Evolutionary conservation across 2,329 filamentous ascomycete species (phyloP), one percentile per base, ranked within the genome.

Genomic region (Fusarium sp.): DNA sequence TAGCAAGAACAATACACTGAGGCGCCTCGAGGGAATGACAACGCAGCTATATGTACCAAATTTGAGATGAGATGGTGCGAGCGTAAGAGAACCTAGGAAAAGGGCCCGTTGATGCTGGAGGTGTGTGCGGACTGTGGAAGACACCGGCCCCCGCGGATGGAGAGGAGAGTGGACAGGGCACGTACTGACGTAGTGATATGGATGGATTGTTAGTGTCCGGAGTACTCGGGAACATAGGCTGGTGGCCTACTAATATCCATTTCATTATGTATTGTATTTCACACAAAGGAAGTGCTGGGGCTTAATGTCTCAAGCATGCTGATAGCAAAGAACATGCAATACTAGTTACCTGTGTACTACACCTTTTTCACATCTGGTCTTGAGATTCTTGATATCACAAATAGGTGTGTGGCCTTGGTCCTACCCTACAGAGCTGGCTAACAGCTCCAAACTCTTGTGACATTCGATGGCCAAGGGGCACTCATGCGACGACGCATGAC

Each of bases 121-220:
- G 57, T 41, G 49, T 47, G 68, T 73, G 71, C 66, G 68, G 68
- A 67, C 67, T 60, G 64, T 66, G 69, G 9, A 36, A 61, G 59
- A 62, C 39, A 40, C 48, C 62, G 56, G 58, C 47, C 51, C 58
- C 66, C 53, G 69, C 63, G 68, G 48, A 65, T 67, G 59, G 47
- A 54, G 11, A 31, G 14, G 31, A 33, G 17, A 33, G 53, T 66
- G 55, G 56, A 58, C 54, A 46, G 56, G 50, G 62, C 54, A 63
- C 46, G 37, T 59, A 59, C 39, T 58, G 53, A 60, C 43, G 66
- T 54, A 64, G 31, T 59, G 47, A n/a, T 29, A 46, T n/a, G n/a
- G n/a, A n/a, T n/a, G n/a, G n/a, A n/a, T 23, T 67, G 69, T 60
- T 73, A 73, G 59, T 61, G 69, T 47, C 58, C 58, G 62, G 56